A percentile compares a stretch with the other conserved stretches of the same genome.
Conservation (phyloP, 164 flowering plant species). For the Aristolochia fimbriata region DNA sequence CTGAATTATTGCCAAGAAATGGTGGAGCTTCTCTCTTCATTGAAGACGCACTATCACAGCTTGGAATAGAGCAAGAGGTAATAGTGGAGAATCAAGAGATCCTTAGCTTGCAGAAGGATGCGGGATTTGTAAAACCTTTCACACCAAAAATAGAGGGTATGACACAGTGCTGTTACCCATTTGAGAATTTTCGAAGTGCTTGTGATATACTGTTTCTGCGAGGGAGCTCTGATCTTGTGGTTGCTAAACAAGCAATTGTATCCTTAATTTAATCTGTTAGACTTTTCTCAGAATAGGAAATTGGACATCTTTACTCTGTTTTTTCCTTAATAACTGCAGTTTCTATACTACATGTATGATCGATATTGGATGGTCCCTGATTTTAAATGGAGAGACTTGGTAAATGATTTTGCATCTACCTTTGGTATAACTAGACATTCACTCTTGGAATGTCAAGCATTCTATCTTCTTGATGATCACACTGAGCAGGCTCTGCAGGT, state of each 20-base stretch:
- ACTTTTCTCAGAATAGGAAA: background rate
- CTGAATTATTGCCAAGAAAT: conserved; percentile 28
- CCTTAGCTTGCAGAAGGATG: conserved; percentile 44
- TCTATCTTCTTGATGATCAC: conserved; percentile 89
- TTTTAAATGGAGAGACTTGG: conserved; percentile 51
- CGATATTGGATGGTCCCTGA: conserved; percentile 74
- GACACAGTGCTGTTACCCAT: conserved; percentile 60
- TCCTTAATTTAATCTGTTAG: conserved; percentile 33
- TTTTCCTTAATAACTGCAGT: conserved; percentile 49
- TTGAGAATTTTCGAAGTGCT: conserved; percentile 76
- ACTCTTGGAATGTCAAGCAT: conserved; percentile 68
- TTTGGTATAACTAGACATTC: conserved; percentile 66
- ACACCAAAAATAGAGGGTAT: conserved; percentile 48
- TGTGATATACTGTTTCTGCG: conserved; percentile 65
- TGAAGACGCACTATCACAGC: conserved; percentile 87
- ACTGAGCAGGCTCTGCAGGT: conserved; percentile 77
- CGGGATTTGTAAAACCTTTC: conserved; percentile 23
- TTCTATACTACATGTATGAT: conserved; percentile 84
- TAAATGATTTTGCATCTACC: conserved; percentile 84
- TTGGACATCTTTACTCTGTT: background rate
- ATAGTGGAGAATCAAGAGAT: conserved; percentile 33
- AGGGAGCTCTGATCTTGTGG: conserved; percentile 81
- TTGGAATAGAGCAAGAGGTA: conserved; percentile 43
- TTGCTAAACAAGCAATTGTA: conserved; percentile 95
- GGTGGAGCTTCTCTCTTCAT: conserved; percentile 65